Percentiles rank a stretch among this genome's conserved stretches.
These are phyloP conservation scores for Verticillium alfalfae DNA, from an alignment of 2,329 filamentous ascomycete species.

Conservation along the genomic window DNA sequence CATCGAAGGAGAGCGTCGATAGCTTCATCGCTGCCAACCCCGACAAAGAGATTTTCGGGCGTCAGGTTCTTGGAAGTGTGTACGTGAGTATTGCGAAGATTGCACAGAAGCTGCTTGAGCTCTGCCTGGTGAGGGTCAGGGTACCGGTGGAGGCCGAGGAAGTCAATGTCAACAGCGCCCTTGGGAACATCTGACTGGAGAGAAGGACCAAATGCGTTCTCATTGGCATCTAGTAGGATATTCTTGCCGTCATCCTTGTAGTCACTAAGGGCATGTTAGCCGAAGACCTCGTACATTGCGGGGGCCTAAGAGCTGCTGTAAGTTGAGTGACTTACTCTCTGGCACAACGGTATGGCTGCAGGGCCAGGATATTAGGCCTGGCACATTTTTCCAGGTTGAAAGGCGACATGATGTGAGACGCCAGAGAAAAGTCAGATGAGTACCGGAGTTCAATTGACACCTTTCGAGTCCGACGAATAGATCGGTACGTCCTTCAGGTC, in stretches of 20 bases:
- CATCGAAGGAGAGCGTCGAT: conserved; percentile 91
- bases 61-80: conserved; percentile 70
- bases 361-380: conserved; percentile 68
- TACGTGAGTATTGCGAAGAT: conserved; percentile 76
- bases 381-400: conserved; percentile 73
- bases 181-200: conserved; percentile 49
- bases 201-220: conserved; percentile 90
- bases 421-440: neutral
- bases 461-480: neutral
- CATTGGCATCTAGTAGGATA: conserved; percentile 93
- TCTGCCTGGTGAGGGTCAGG: conserved; percentile 90
- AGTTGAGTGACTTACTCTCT: conserved; percentile 57
- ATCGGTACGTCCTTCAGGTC: neutral
- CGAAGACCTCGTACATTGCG: neutral
- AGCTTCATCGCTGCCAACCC: conserved; percentile 93
- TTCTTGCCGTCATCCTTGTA: conserved; percentile 98
- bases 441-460: neutral
- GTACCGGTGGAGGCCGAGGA: conserved; percentile 84
- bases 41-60: conserved; percentile 85
- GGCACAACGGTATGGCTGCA: conserved; percentile 76
- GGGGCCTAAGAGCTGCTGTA: neutral
- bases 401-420: conserved; percentile 41
- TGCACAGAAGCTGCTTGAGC: conserved; percentile 82
- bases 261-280: conserved; percentile 55
- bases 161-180: conserved; percentile 48